Percentiles rank a stretch among this genome's conserved stretches.
These are phyloP conservation scores for Dioszegia aurantiaca DNA, from an alignment of 768 basidiomycete genomes.

Conservation along the genomic window DNA sequence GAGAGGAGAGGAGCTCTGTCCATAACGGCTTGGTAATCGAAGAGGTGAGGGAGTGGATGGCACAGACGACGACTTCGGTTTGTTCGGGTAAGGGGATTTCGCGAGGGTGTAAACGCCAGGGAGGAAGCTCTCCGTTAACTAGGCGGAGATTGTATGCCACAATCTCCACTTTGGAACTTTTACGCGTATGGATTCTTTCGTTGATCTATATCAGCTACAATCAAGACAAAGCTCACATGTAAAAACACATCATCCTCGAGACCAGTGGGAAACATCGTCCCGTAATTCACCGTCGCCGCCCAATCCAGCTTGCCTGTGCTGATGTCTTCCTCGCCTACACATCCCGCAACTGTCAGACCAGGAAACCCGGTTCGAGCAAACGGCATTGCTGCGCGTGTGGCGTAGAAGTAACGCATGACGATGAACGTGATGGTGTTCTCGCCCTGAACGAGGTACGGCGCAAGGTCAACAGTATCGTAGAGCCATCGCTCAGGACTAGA, in stretches of 20 bases:
- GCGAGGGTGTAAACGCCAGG: slow-evolving; percentile 13
- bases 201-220: slow-evolving; percentile 15
- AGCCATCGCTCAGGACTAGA: slow-evolving; percentile 24
- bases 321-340: slow-evolving; percentile 10
- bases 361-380: slow-evolving; percentile 28
- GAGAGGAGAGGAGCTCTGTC: neutral
- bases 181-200: neutral
- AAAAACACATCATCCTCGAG: slow-evolving; percentile 20
- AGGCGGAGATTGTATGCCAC: slow-evolving; percentile 5
- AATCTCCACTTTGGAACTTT: neutral
- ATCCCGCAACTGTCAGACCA: slow-evolving; percentile 23
- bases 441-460: slow-evolving; percentile 15
- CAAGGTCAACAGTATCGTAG: slow-evolving; percentile 28
- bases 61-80: neutral
- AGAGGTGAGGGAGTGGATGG: neutral
- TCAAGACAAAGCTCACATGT: slow-evolving; percentile 7
- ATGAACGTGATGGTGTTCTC: slow-evolving; percentile 20
- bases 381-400: slow-evolving; percentile 23
- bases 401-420: slow-evolving; percentile 27
- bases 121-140: slow-evolving; percentile 18
- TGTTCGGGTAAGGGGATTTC: slow-evolving; percentile 14
- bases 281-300: neutral
- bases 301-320: neutral
- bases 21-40: neutral
- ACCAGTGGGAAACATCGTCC: slow-evolving; percentile 7